Conservation (phyloP, 164 flowering plant genomes). For the Echeveria elegans region DNA sequence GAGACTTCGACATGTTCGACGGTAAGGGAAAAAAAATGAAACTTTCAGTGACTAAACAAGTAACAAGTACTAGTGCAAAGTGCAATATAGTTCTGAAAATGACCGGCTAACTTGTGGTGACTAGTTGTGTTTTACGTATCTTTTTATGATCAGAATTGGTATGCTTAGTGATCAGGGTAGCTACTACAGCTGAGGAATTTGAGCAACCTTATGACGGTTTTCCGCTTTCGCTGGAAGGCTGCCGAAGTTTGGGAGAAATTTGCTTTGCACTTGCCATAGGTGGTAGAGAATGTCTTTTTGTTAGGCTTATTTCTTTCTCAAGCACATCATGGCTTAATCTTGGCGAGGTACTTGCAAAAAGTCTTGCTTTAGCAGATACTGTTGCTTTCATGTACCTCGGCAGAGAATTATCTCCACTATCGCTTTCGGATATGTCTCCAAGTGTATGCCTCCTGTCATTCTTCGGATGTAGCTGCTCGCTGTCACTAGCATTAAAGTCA, state of each 20-base stretch:
- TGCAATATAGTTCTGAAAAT: too few species aligned
- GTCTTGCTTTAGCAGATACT: not conserved
- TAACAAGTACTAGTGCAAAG: too few species aligned
- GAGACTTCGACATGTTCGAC: too few species aligned
- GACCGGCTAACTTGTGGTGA: too few species aligned
- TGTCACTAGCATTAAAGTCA: not conserved
- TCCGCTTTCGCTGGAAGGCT: not conserved
- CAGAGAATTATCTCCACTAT: not conserved
- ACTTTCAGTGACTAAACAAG: too few species aligned
- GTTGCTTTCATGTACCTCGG: conserved; percentile 3
- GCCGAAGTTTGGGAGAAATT: conserved; percentile 5
- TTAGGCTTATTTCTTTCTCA: not conserved
- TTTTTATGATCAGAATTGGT: too few species aligned
- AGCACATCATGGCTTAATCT: not conserved
- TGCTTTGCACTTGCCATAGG: not conserved
- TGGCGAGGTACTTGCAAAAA: conserved; percentile 1
- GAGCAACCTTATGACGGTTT: not conserved
- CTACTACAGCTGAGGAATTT: not conserved
- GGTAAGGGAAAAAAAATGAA: too few species aligned
- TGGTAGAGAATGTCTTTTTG: not conserved
- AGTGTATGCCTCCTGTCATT: conserved; percentile 1
- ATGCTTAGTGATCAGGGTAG: not conserved
- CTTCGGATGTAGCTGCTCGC: not conserved
- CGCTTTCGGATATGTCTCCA: not conserved
- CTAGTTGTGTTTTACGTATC: too few species aligned